Base-by-base conservation (phyloP, 371 early-diverging fungal species). In the Fennellomyces sp. region DNA sequence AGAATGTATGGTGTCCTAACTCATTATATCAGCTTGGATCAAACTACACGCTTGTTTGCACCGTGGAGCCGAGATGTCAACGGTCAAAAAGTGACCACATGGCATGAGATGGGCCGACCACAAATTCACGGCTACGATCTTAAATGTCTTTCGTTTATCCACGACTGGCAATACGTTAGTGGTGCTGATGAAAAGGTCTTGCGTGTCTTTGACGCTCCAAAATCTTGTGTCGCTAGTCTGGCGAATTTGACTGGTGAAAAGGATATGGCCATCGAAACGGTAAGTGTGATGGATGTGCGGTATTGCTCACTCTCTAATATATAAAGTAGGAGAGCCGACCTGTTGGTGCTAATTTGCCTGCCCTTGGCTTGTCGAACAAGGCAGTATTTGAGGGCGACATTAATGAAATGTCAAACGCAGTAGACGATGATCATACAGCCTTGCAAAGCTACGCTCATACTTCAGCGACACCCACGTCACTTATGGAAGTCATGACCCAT, bases 51-150 rank as follows among this genome's bases (percentile, higher is more conserved):
- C 15, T 63, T 97, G 33, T 92, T 83, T 78, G 88, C 93, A 0
- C 88, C 86, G 8, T 94, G 95, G 92, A 76, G 56, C 35, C 68
- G 77, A 49, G 36, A 51, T 5, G n/a, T 61, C 13, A 57, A 66
- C 2, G 70, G 65, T 8, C 31, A 63, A 13, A 33, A 58, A 2
- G 52, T 77, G 0, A 59, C 64, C 0, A 84, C 89, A 3, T 97
- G 97, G 97, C 94, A 93, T 63, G 99, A 98, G 72, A 85, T 96
- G 58, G 93, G 94, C 2, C 82, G 99, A 5, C 94, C 99, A 13
- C 99, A 98, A 75, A 91, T 97, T 27, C 99, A 98, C 66, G 99
- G 99, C 1, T 97, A 97, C 67, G 94, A 96, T 67, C 72, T 97
- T 52, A 88, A 92, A 48, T 92, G 94, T 66, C 66, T 96, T 10